Evolutionary conservation across 1,284 basidiomycete genomes (phyloP).

Genomic region (Rhodotorula sp.): DNA sequence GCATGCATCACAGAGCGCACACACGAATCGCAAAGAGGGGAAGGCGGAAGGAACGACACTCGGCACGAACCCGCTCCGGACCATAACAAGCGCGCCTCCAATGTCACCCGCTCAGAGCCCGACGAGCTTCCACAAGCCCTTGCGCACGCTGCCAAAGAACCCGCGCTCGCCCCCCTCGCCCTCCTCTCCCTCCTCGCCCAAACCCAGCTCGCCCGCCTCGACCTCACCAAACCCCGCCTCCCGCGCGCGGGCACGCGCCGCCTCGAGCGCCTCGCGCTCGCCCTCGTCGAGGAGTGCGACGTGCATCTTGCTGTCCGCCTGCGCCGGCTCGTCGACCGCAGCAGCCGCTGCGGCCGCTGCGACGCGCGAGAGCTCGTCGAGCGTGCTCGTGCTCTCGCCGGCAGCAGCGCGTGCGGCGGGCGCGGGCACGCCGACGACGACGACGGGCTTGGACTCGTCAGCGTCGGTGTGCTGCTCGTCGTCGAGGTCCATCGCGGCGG

Average conservation of each 20-base stretch:
- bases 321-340: not conserved
- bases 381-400: too few relatives aligned
- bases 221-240: not conserved
- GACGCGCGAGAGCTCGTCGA: not conserved
- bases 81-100: not conserved
- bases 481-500: not conserved
- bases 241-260: not conserved
- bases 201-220: not conserved
- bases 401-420: not conserved
- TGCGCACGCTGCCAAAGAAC: conserved; percentile 2
- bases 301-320: not conserved
- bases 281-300: not conserved
- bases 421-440: not conserved
- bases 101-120: not conserved
- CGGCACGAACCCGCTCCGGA: too few relatives aligned
- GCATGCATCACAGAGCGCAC: too few relatives aligned
- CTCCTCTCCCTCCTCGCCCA: not conserved
- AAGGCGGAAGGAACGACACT: too few relatives aligned
- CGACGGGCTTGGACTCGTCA: not conserved
- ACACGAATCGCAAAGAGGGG: too few relatives aligned
- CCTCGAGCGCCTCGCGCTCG: not conserved
- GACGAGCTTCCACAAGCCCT: conserved; percentile 13
- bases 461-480: not conserved
- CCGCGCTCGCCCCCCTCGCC: not conserved
- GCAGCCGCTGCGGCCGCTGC: not conserved